Conservation (phyloP, 2,329 filamentous ascomycete genomes). For the Aspergillus flavus region DNA sequence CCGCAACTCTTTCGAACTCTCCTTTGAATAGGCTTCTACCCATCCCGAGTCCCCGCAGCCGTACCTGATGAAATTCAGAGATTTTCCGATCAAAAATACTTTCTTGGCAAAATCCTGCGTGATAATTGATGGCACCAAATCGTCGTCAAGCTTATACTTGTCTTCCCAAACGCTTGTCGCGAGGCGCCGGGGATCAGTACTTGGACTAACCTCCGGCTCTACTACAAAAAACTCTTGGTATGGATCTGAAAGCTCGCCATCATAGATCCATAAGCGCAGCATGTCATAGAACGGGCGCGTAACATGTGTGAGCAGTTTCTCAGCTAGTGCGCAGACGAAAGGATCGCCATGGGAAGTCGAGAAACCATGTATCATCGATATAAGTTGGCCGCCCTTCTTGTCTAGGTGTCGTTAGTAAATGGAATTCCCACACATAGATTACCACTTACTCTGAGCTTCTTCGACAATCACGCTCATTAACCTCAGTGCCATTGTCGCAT, state of each 20-base stretch:
- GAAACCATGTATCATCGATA: constrained; percentile 90
- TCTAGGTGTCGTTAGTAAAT: constrained; percentile 32
- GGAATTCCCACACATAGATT: not conserved
- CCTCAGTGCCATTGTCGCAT: constrained; percentile 92
- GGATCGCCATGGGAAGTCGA: constrained; percentile 94
- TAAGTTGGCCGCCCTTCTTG: constrained; percentile 85
- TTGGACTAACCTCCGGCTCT: constrained; percentile 67
- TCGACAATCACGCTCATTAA: constrained; percentile 94
- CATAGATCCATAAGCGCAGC: constrained; percentile 94
- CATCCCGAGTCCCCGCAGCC: constrained; percentile 91
- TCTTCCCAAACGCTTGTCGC: constrained; percentile 96
- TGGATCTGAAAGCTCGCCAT: constrained; percentile 95
- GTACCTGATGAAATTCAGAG: constrained; percentile 95
- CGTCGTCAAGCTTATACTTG: constrained; percentile 83
- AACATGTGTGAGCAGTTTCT: constrained; percentile 81
- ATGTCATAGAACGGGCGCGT: constrained; percentile 97
- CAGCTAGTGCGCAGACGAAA: constrained; percentile 89
- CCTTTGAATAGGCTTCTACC: constrained; percentile 95
- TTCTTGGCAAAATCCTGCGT: constrained; percentile 93
- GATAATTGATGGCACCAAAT: constrained; percentile 91
- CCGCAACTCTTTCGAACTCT: constrained; percentile 83
- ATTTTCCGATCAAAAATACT: constrained; percentile 96
- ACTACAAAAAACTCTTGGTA: constrained; percentile 94
- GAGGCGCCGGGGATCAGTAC: constrained; percentile 50
- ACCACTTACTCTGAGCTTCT: constrained; percentile 71